phyloP scores from a whole-genome alignment of 805 yeast genomes.

The Metschnikowia noctiluminum region DNA sequence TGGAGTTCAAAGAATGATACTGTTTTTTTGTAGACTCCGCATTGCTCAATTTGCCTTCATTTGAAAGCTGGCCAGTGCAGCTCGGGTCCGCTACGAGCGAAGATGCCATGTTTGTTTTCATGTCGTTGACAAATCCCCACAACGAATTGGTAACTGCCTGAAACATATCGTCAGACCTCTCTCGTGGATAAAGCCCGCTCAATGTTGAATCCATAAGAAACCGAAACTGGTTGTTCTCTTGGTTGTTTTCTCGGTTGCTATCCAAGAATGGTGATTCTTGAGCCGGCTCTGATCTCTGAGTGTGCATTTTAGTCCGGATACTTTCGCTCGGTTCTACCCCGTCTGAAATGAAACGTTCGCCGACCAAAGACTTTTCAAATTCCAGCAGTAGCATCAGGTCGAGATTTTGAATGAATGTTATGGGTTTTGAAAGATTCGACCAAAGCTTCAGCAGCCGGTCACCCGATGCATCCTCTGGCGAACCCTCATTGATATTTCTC shows the following conservation, averaged over 20 bases:
- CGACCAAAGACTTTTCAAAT: slow-evolving; percentile 41
- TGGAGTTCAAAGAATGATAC: too few relatives aligned
- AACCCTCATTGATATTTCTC: neutral
- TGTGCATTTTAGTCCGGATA: neutral
- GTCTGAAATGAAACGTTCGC: too few relatives aligned
- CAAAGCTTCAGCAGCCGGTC: slow-evolving; percentile 13
- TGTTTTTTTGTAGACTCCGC: neutral
- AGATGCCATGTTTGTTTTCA: slow-evolving; percentile 22
- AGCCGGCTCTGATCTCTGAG: neutral
- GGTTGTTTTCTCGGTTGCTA: neutral
- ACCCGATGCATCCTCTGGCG: neutral
- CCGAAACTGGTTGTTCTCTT: neutral
- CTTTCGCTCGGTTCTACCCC: too few relatives aligned
- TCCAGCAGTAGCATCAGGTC: slow-evolving; percentile 66
- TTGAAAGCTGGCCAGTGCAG: too few relatives aligned
- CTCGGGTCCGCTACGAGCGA: slow-evolving; percentile 4
- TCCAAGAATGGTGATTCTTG: neutral
- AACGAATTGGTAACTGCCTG: slow-evolving; percentile 40
- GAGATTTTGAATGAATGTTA: slow-evolving; percentile 61
- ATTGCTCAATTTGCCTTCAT: neutral
- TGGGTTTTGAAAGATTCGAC: slow-evolving; percentile 46
- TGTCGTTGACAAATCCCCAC: slow-evolving; percentile 44
- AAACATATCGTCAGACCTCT: slow-evolving; percentile 32
- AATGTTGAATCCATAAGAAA: slow-evolving; percentile 3
- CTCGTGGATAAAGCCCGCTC: neutral